Evolutionary conservation across 192 early-diverging fungal species (phyloP), one percentile per base, ranked within the genome.

Genomic region (Backusella tarrabulga): DNA sequence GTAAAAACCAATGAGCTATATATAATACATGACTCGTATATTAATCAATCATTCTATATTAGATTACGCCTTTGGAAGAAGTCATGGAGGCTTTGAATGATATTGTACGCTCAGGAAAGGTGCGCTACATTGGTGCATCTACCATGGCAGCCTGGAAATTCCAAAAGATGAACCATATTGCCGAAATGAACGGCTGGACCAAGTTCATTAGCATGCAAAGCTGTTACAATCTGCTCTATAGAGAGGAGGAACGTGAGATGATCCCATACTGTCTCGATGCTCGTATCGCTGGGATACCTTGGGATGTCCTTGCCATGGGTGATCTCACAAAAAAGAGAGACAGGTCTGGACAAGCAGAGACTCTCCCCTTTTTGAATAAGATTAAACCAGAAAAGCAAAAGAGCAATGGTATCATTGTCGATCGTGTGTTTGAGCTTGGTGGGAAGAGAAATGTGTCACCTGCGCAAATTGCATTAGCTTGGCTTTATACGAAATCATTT

Each of bases 21-120:
- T 17, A 34, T 34, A 34, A 67, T 17, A 34, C 2, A 32, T 4
- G 5, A 5, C 4, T 19, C 0, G 4, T 8, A 35, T 32, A 35
- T 19, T 68, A 0, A 23, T 23, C 29, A 66, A 32, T 15, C 5
- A 29, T 26, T 32, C 4, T 66, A 38, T 71, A 21, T 23, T 68
- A 76, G 75, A 71, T 75, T 40, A 90, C 91, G 0, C 88, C 93
- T 4, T 80, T 91, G n/a, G 85, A 90, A 69, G 93, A 93, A 72
- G 90, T 90, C 14, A 89, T 93, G 88, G 82, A 84, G 34, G 89
- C 92, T 3, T 74, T 94, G 3, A 77, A 93, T 63, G 92, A 94
- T 73, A 73, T 91, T 67, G 87, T 93, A 11, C 72, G 85, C 12
- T 67, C 81, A 19, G 92, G 92, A 17, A 91, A 93, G 77, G 90